Percentiles rank a stretch among this genome's conserved stretches.
These are phyloP conservation scores for Crithidia bombi DNA, from an alignment of 208 protist genomes.

Conservation along the genomic window DNA sequence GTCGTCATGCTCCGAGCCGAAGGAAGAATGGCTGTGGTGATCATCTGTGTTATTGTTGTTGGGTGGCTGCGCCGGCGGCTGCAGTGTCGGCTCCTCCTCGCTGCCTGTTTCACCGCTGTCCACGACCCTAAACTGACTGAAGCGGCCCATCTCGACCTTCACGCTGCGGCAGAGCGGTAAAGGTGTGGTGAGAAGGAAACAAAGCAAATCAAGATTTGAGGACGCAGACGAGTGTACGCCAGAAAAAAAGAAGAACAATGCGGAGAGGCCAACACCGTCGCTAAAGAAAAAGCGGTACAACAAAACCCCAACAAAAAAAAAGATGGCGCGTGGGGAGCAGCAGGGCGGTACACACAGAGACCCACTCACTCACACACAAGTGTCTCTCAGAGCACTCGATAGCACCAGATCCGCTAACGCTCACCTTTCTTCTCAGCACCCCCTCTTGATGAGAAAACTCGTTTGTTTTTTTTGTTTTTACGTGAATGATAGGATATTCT, in stretches of 20 bases:
- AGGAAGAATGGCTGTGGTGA: constrained; percentile 5
- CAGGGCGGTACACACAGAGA: no score
- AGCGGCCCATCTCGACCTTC: constrained; percentile 33
- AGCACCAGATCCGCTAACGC: no score
- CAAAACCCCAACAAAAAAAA: no score
- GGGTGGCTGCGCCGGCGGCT: constrained; percentile 4
- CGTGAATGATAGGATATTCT: no score
- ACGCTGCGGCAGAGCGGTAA: neutral
- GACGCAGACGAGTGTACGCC: no score
- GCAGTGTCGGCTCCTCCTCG: constrained; percentile 27
- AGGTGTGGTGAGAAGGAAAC: constrained; percentile 4
- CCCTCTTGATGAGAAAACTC: no score
- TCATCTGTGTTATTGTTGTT: neutral
- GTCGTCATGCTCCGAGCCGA: neutral
- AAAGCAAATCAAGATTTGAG: constrained; percentile 14
- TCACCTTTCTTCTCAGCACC: no score
- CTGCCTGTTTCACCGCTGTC: constrained; percentile 69
- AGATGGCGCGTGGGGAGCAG: no score
- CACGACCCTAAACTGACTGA: constrained; percentile 52
- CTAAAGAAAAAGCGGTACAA: no score
- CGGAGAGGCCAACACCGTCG: neutral
- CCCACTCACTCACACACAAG: no score
- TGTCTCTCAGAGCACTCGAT: no score
- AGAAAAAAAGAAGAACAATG: neutral
- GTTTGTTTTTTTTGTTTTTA: no score